Base-by-base conservation (phyloP, 257 asterid species). In the Fraxinus pennsylvanica region DNA sequence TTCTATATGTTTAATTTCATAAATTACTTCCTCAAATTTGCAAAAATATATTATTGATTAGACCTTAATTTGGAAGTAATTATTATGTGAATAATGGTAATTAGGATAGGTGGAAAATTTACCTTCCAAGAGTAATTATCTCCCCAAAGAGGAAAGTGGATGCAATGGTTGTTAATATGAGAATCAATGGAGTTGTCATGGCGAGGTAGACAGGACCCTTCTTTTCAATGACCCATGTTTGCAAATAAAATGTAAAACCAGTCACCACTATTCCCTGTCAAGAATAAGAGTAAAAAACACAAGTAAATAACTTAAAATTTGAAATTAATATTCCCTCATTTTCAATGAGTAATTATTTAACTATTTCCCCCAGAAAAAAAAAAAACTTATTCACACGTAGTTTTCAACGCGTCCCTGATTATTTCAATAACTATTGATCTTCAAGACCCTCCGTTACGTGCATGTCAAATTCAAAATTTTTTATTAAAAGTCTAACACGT, bases 191-290 rank as follows among this genome's bases (percentile, higher is more conserved):
- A 35, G 94, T 92, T 41, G 96, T 88, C 85, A 86, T 87, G 41
- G 97, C 94, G 54, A 94, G 76, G 73, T 81, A 94, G 9, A 94
- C 96, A 3, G 98, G 97, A 2, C 98, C 98, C 81, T 86, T 94
- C 91, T 90, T 92, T 84, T 94, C 97, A 52, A 94, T 54, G 9
- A 94, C 93, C 96, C 96, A 92, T 45, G 97, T 80, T 91, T 94
- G 98, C 25, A 94, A 76, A 88, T 94, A 92, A 73, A 91, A 91
- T 36, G 94, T 76, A 9, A 94, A 52, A 5, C 97, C 98, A 15
- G 97, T 94, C 78, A 94, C 98, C 74, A 88, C 88, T 39, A 91
- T 80, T 79, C 97, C 98, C 98, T 92, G 88, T 35, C 63, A 22
- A 25, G 39, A 27, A 0, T 43, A 8, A 39, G 1, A 43, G 10